Evolutionary conservation across 768 basidiomycete genomes (phyloP), one percentile per base, ranked within the genome.

Genomic region (Phanerochaete carnosa): DNA sequence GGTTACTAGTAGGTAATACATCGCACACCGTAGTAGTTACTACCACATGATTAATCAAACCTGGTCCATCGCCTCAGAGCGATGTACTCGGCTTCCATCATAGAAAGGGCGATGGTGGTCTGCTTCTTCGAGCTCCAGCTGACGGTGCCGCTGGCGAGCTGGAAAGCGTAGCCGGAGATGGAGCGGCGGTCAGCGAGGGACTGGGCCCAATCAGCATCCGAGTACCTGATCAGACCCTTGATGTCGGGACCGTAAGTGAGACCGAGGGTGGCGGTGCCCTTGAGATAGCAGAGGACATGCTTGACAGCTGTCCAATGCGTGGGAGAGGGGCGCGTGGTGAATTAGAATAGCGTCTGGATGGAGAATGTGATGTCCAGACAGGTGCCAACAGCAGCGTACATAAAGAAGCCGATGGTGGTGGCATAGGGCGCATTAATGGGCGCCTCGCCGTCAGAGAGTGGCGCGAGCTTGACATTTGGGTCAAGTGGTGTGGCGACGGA

Each of bases 81-180:
- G 45, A 78, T 72, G 62, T 73, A 79, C 62, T 80, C 75, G 28
- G 76, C 74, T 64, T 80, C 78, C 1, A 73, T 75, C 0, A 73
- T 77, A 7, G 77, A 79, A 2, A 73, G 63, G 0, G 78, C 69
- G n/a, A 80, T 75, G 43, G 74, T 64, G 0, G 66, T 12, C 67
- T 83, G 82, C 23, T 73, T 66, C 43, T 70, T 69, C 29, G 72
- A 75, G 8, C 45, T 57, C 79, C 80, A 82, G 23, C 60, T 66
- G 19, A 82, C 66, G 1, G 73, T 69, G 9, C 75, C 77, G 4
- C 64, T 65, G 9, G 65, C 74, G 45, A 79, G 67, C 43, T 65
- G 70, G 64, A 79, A 67, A 13, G 75, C 45, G 63, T 72, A 78
- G 2, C 79, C 78, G 28, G 70, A 66, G 32, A 72, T 78, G 0